Conservation (phyloP, 2,329 filamentous ascomycete genomes). For the Monosporascus sp. region DNA sequence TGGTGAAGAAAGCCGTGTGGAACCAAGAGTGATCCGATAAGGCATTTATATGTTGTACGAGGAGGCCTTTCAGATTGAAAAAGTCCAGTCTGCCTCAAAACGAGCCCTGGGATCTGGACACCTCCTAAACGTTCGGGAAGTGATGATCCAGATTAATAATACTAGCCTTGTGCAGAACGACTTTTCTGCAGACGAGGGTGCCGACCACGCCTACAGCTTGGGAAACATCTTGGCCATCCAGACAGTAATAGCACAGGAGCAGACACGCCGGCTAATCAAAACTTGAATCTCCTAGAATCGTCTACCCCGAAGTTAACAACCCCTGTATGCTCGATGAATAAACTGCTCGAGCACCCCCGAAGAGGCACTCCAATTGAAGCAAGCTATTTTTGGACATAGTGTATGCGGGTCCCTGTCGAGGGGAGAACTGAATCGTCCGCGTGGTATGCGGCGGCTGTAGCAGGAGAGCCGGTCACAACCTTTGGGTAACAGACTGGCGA, state of each 20-base stretch:
- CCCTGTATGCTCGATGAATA: background rate
- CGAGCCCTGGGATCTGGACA: background rate
- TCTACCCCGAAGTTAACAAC: background rate
- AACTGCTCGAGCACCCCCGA: background rate
- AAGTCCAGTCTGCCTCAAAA: background rate
- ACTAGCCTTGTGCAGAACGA: too few relatives aligned
- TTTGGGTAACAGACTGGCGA: background rate
- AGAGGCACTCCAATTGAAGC: background rate
- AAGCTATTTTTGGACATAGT: background rate
- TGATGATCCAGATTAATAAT: too few relatives aligned
- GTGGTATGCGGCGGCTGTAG: background rate
- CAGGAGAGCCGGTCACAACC: background rate
- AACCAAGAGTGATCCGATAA: conserved; percentile 20
- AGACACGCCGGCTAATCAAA: background rate
- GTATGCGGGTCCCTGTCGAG: background rate
- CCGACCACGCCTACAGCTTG: too few relatives aligned
- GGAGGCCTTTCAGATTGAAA: conserved; percentile 7
- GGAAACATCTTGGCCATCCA: background rate
- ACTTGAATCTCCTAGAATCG: background rate
- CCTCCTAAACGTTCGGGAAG: background rate
- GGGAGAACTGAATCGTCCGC: background rate
- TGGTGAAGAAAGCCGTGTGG: conserved; percentile 17
- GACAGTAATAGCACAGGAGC: background rate
- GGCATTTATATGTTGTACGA: conserved; percentile 27
- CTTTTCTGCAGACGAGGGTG: too few relatives aligned